Percentiles rank a stretch among this genome's conserved stretches.
These are phyloP conservation scores for Candida sakaeoensis DNA, from an alignment of 805 yeast species.

Conservation along the genomic window DNA sequence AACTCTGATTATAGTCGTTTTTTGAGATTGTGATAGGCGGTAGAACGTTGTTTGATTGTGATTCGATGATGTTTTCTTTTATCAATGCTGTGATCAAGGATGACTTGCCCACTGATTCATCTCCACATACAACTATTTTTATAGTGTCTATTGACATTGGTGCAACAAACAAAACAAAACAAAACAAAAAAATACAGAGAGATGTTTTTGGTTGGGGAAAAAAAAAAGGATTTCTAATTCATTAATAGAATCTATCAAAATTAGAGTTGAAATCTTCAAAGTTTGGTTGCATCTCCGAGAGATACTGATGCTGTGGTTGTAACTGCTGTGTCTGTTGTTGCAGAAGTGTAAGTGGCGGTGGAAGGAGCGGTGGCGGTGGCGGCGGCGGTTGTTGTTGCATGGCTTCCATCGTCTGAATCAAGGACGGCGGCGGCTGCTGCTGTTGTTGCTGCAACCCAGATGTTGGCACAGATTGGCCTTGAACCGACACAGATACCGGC, in stretches of 20 bases:
- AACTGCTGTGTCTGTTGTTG: background rate
- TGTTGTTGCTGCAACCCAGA: too few relatives aligned
- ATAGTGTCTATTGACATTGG: conserved; percentile 48
- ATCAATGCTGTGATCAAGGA: conserved; percentile 75
- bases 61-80: conserved; percentile 74
- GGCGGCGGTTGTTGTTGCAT: background rate
- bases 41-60: conserved; percentile 45
- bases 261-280: conserved; percentile 7
- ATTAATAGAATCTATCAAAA: conserved; percentile 5
- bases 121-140: conserved; percentile 90
- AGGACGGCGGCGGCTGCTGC: too few relatives aligned
- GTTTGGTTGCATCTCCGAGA: background rate
- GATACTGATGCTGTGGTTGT: conserved; percentile 1
- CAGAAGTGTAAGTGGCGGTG: background rate
- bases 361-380: background rate
- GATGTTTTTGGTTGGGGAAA: too few relatives aligned
- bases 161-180: too few relatives aligned
- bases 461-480: too few relatives aligned
- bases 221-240: background rate
- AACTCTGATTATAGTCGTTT: conserved; percentile 50
- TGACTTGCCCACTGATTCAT: conserved; percentile 85
- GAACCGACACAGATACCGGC: too few relatives aligned
- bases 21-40: conserved; percentile 83
- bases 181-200: too few relatives aligned
- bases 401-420: too few relatives aligned